A percentile compares a stretch with the other conserved stretches of the same genome.
phyloP scores from a whole-genome alignment of 2,329 filamentous ascomycete species.

The Sclerotinia subarctica region DNA sequence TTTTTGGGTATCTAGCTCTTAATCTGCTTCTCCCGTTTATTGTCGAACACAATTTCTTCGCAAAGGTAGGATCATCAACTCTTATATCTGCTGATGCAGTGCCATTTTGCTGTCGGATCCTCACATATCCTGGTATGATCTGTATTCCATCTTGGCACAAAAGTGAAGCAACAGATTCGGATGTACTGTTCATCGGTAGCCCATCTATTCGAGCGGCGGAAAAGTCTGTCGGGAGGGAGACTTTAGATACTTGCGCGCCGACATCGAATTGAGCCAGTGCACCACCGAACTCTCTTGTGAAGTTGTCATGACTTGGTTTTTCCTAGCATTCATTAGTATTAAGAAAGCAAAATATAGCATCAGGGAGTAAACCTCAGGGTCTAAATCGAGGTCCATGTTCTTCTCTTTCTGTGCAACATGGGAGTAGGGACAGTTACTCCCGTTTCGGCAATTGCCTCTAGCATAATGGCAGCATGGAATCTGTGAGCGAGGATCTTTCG shows the following conservation, averaged over 20 bases:
- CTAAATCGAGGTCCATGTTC: slow-evolving; percentile 17
- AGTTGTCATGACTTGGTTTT: slow-evolving; percentile 26
- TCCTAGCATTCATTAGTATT: slow-evolving; percentile 19
- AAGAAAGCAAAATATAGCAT: not conserved
- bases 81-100: slow-evolving; percentile 24
- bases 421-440: slow-evolving; percentile 20
- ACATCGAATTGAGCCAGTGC: slow-evolving; percentile 30
- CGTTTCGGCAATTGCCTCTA: slow-evolving; percentile 27
- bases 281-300: slow-evolving; percentile 30
- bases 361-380: not conserved
- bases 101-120: slow-evolving; percentile 16
- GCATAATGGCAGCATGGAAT: slow-evolving; percentile 26
- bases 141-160: slow-evolving; percentile 27
- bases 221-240: slow-evolving; percentile 33
- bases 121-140: slow-evolving; percentile 24
- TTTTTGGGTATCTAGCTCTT: not conserved
- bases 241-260: slow-evolving; percentile 30
- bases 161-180: slow-evolving; percentile 23
- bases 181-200: slow-evolving; percentile 24
- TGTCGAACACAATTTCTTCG: slow-evolving; percentile 23
- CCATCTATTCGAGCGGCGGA: slow-evolving; percentile 31
- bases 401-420: slow-evolving; percentile 11
- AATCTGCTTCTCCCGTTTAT: slow-evolving; percentile 20
- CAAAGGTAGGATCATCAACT: slow-evolving; percentile 31
- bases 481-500: not conserved